These are phyloP conservation scores for Adansonia gregorii DNA, from an alignment of 441 rosid species.

Conservation along the genomic window DNA sequence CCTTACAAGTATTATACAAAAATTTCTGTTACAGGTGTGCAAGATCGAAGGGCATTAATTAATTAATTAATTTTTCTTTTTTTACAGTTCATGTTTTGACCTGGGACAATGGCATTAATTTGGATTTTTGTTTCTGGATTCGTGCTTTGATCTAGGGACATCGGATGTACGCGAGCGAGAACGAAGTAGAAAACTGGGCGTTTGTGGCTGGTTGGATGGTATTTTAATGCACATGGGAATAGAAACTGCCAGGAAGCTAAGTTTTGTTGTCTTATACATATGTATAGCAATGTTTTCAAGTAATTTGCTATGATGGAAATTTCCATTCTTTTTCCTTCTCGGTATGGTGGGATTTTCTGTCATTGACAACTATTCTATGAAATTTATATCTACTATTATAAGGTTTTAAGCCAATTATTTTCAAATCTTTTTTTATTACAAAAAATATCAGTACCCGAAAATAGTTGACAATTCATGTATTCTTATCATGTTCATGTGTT, in stretches of 20 bases:
- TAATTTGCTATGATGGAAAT: neutral
- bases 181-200: neutral
- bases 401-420: neutral
- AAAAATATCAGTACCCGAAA: no score
- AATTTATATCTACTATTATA: neutral
- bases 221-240: neutral
- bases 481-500: no score
- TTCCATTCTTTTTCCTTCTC: neutral
- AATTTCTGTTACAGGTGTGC: neutral
- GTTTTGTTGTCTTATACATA: neutral
- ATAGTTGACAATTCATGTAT: no score
- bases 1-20: neutral
- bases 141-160: conserved; percentile 3
- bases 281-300: neutral
- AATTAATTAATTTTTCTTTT: neutral
- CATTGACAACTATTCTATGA: neutral
- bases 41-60: neutral
- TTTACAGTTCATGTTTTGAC: neutral
- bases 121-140: neutral
- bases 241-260: neutral
- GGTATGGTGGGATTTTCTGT: neutral
- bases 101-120: conserved; percentile 8
- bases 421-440: neutral
- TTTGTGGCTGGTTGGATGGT: conserved; percentile 16
- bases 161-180: neutral